These are phyloP conservation scores for Backusella psychrophila DNA, from an alignment of 192 early-diverging fungal genomes.

Conservation along the genomic window DNA sequence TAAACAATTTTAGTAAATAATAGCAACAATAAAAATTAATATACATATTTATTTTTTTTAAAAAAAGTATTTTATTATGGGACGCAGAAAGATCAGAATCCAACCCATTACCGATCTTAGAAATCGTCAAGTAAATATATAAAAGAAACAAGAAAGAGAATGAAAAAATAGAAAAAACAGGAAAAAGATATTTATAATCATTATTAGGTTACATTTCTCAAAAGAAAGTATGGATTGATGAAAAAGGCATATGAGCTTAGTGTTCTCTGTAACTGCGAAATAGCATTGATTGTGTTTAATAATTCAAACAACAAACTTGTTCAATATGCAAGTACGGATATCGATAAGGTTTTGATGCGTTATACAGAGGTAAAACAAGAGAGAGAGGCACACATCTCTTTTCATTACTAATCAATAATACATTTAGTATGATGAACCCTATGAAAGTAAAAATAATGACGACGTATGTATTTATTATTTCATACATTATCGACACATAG, in stretches of 20 bases:
- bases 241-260: slow-evolving; percentile 96
- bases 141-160: neutral
- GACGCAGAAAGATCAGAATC: neutral
- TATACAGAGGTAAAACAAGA: slow-evolving; percentile 66
- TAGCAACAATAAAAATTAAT: neutral
- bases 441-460: slow-evolving; percentile 28
- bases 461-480: slow-evolving; percentile 11
- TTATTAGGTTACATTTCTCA: slow-evolving; percentile 82
- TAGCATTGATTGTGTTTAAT: slow-evolving; percentile 87
- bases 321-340: slow-evolving; percentile 88
- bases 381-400: neutral
- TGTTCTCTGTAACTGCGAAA: slow-evolving; percentile 92
- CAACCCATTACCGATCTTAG: slow-evolving; percentile 6
- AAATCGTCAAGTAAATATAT: neutral
- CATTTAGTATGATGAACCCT: slow-evolving; percentile 26
- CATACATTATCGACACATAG: neutral
- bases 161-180: neutral
- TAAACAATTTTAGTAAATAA: neutral
- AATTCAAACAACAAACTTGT: slow-evolving; percentile 90
- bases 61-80: neutral
- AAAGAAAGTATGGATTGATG: slow-evolving; percentile 90
- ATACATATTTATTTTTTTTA: neutral
- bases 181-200: neutral
- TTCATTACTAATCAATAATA: neutral
- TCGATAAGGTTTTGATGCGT: slow-evolving; percentile 87